A percentile compares a stretch with the other conserved stretches of the same genome.
Evolutionary conservation across 2,329 filamentous ascomycete species (phyloP).

Genomic region (Xylariaceae sp.): DNA sequence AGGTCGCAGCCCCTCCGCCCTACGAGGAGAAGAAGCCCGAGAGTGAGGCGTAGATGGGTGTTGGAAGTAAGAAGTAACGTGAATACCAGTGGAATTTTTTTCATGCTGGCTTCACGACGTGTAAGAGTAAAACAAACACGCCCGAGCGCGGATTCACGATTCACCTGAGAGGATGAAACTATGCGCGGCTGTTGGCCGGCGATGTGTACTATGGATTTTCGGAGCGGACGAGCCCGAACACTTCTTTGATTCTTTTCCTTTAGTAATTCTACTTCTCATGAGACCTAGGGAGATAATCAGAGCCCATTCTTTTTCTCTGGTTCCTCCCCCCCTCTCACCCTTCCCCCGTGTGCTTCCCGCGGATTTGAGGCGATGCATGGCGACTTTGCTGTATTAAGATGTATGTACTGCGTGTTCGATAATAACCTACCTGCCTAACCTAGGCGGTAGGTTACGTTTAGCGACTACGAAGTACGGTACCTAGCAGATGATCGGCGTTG

Average conservation of each 20-base stretch:
- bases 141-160: neutral
- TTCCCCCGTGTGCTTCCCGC: too few relatives aligned
- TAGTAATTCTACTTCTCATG: neutral
- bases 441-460: too few relatives aligned
- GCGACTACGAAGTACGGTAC: too few relatives aligned
- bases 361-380: too few relatives aligned
- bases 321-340: neutral
- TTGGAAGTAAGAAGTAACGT: neutral
- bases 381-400: too few relatives aligned
- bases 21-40: constrained; percentile 33
- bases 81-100: neutral
- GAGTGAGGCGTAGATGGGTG: constrained; percentile 24
- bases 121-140: constrained; percentile 5
- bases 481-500: too few relatives aligned
- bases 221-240: neutral
- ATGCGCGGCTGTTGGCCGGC: neutral
- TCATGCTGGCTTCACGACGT: neutral
- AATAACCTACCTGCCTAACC: too few relatives aligned
- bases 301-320: neutral
- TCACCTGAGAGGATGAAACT: neutral
- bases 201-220: constrained; percentile 1
- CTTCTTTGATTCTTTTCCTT: constrained; percentile 2
- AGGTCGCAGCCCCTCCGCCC: constrained; percentile 30
- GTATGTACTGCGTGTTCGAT: too few relatives aligned
- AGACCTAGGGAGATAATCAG: constrained; percentile 5